Conservation (phyloP, 768 basidiomycete species). For the Tricholoma saponaceum region DNA sequence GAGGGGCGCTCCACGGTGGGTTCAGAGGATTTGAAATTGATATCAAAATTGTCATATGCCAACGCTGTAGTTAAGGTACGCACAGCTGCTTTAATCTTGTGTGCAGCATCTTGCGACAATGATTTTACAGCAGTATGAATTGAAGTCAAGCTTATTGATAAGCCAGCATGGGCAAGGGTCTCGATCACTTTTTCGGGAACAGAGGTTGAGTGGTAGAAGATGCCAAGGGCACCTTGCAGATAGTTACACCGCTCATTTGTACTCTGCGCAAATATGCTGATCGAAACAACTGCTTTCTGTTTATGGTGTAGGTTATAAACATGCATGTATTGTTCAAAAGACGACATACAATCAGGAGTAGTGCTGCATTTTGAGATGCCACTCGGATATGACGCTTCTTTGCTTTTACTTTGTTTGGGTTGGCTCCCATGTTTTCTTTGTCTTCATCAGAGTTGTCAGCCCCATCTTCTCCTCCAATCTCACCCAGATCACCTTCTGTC, state of each 20-base stretch:
- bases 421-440: background rate
- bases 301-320: background rate
- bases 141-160: conserved; percentile 16
- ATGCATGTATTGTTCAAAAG: background rate
- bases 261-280: background rate
- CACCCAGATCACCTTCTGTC: background rate
- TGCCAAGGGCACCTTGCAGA: conserved; percentile 7
- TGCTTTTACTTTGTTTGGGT: background rate
- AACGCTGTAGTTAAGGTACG: conserved; percentile 16
- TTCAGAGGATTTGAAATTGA: conserved; percentile 21
- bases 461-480: background rate
- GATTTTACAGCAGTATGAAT: conserved; percentile 15
- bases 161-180: conserved; percentile 17
- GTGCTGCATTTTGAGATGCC: background rate
- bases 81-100: conserved; percentile 11
- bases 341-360: background rate
- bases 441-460: background rate
- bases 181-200: conserved; percentile 20
- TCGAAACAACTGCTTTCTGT: background rate
- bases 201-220: conserved; percentile 34
- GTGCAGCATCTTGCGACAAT: conserved; percentile 15
- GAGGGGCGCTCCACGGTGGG: conserved; percentile 23
- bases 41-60: conserved; percentile 37
- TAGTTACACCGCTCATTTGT: no score
- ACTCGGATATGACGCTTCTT: background rate